Evolutionary conservation across 192 early-diverging fungal species (phyloP).

Genomic region (Haplosporangium gracile): DNA sequence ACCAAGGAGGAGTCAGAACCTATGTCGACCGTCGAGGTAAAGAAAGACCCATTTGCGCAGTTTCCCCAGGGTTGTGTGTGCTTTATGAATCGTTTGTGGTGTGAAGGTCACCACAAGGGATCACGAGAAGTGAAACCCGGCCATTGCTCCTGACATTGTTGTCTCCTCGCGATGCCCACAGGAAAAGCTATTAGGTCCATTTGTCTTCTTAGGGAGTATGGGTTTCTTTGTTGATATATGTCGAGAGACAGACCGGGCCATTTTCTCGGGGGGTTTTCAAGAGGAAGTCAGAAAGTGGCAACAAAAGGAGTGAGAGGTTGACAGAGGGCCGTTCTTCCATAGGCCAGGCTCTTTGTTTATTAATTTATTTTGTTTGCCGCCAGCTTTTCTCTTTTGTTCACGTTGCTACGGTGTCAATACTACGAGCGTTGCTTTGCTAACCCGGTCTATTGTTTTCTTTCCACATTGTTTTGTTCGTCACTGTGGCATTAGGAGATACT

Average conservation of each 20-base stretch:
- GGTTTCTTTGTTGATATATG: not conserved
- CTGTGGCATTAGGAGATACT: conserved; percentile 32
- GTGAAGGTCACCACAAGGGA: not conserved
- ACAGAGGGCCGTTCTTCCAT: not conserved
- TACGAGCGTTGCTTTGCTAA: not conserved
- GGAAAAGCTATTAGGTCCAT: not conserved
- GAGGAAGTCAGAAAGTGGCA: not conserved
- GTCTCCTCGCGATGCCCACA: not conserved
- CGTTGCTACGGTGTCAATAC: not conserved
- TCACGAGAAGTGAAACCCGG: conserved; percentile 11
- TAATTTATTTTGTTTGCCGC: conserved; percentile 11
- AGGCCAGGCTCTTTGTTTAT: conserved; percentile 16
- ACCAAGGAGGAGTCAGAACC: conserved; percentile 14
- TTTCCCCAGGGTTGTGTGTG: not conserved
- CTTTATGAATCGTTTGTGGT: not conserved
- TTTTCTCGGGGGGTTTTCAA: conserved; percentile 1
- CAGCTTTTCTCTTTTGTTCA: not conserved
- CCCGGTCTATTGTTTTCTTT: not conserved
- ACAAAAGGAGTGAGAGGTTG: not conserved
- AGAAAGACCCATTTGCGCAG: not conserved
- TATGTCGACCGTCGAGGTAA: conserved; percentile 30
- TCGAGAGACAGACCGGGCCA: not conserved
- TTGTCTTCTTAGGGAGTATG: not conserved
- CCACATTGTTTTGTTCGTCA: not conserved
- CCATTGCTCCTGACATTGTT: conserved; percentile 8